phyloP scores from a whole-genome alignment of 2,329 filamentous ascomycete genomes.

The Colletotrichum sp. region DNA sequence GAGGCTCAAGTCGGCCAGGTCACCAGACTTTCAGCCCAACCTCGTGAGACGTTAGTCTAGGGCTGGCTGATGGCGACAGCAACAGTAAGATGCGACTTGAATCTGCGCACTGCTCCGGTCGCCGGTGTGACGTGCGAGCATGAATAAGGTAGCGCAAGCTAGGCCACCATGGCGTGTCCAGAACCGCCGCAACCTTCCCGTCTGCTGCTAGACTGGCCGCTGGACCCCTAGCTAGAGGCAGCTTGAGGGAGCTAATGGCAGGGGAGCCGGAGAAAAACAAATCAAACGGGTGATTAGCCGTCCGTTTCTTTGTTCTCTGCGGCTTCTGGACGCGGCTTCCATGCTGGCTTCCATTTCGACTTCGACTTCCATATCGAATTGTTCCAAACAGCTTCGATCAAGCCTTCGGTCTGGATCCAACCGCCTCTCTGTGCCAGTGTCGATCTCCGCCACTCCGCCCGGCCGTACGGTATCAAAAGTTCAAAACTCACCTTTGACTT shows the following conservation, averaged over 20 bases:
- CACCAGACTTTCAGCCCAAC: neutral
- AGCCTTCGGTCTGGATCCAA: neutral
- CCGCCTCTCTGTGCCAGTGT: neutral
- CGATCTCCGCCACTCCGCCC: neutral
- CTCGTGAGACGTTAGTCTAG: neutral
- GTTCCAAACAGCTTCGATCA: neutral
- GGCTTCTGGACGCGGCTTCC: constrained; percentile 4
- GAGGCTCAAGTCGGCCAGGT: neutral
- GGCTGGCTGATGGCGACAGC: neutral
- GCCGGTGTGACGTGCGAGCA: neutral
- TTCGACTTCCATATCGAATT: neutral
- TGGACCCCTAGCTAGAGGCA: neutral
- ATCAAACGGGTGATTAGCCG: constrained; percentile 1
- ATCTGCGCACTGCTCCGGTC: neutral
- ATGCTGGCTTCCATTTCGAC: neutral
- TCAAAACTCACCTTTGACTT: neutral
- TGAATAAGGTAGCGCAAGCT: constrained; percentile 4
- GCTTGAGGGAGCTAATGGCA: neutral
- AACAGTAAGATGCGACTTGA: neutral
- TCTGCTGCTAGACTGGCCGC: neutral
- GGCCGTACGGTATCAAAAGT: neutral
- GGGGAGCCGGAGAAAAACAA: neutral
- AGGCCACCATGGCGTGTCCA: neutral
- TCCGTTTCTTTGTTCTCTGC: constrained; percentile 15
- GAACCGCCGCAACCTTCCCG: neutral